phyloP scores from a whole-genome alignment of 495 filamentous ascomycete genomes.

The Amphirosellinia nigrospora region DNA sequence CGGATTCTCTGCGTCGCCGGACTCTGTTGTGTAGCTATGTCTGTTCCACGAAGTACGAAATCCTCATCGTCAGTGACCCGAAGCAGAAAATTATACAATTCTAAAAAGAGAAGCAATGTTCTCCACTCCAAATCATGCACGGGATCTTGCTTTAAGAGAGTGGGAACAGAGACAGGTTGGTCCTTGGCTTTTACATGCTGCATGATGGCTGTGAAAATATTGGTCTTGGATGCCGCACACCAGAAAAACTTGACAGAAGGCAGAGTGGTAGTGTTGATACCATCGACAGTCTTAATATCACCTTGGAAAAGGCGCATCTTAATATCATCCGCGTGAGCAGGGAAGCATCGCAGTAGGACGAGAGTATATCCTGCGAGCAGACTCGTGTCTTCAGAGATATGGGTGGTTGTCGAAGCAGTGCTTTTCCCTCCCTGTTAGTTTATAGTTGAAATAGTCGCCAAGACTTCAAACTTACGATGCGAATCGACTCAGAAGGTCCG shows the following conservation, averaged over 20 bases:
- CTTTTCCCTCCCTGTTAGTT: conserved; percentile 32
- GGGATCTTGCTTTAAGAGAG: conserved; percentile 29
- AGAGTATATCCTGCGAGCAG: conserved; percentile 86
- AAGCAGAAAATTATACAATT: conserved; percentile 90
- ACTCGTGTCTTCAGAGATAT: conserved; percentile 65
- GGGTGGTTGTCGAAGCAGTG: conserved; percentile 34
- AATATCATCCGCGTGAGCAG: conserved; percentile 82
- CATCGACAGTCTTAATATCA: conserved; percentile 62
- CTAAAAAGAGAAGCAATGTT: conserved; percentile 87
- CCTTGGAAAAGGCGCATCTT: conserved; percentile 93
- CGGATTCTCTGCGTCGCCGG: conserved; percentile 55
- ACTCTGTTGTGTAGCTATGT: conserved; percentile 39
- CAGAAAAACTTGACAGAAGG: conserved; percentile 91
- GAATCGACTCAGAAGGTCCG: conserved; percentile 46
- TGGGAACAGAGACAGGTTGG: conserved; percentile 30
- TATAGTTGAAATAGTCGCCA: conserved; percentile 21
- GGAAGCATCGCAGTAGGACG: conserved; percentile 86
- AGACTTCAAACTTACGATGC: conserved; percentile 40
- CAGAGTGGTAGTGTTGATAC: conserved; percentile 45
- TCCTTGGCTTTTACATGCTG: conserved; percentile 32
- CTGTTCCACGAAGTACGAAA: conserved; percentile 59
- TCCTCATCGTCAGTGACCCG: conserved; percentile 94
- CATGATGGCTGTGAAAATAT: conserved; percentile 67
- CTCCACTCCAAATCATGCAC: conserved; percentile 71
- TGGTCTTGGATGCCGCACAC: conserved; percentile 71